phyloP scores from a whole-genome alignment of 495 filamentous ascomycete genomes.

The Neurospora sublineolata region DNA sequence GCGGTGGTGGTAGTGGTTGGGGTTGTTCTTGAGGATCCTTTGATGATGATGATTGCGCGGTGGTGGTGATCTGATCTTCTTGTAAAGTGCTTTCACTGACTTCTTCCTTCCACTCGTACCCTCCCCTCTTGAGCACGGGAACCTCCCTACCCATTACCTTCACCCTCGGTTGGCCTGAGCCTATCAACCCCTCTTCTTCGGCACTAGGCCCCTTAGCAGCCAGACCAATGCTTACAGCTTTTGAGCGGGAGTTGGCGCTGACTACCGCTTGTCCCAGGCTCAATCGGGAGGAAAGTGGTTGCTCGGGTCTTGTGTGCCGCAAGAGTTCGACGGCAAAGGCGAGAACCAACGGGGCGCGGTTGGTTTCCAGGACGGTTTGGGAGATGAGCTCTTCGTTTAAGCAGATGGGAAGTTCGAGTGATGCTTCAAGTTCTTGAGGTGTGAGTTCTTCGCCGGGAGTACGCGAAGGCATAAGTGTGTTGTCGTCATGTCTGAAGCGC shows the following conservation, averaged over 20 bases:
- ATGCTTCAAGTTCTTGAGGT: constrained; percentile 54
- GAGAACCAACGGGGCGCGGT: constrained; percentile 68
- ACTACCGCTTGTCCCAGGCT: constrained; percentile 72
- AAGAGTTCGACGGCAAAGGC: constrained; percentile 66
- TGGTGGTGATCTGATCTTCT: background rate
- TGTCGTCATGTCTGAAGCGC: constrained; percentile 27
- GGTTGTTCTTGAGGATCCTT: background rate
- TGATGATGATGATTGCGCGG: background rate
- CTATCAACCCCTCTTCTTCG: constrained; percentile 56
- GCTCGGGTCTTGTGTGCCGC: constrained; percentile 69
- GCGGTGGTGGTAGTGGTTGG: background rate
- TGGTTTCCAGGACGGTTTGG: constrained; percentile 52
- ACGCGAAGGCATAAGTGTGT: constrained; percentile 15
- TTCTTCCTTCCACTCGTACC: constrained; percentile 53
- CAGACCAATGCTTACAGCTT: constrained; percentile 63
- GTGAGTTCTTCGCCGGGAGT: constrained; percentile 26
- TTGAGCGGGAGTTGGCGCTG: constrained; percentile 62
- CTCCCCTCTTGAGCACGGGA: constrained; percentile 61
- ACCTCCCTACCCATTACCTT: constrained; percentile 62
- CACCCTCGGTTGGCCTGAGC: constrained; percentile 60
- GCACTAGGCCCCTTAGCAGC: constrained; percentile 48
- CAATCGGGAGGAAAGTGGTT: constrained; percentile 68
- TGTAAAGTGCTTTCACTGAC: background rate
- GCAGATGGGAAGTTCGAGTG: constrained; percentile 49
- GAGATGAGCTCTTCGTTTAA: constrained; percentile 48